phyloP scores from a whole-genome alignment of 768 basidiomycete species.

The Tricholoma bakamatsutake region DNA sequence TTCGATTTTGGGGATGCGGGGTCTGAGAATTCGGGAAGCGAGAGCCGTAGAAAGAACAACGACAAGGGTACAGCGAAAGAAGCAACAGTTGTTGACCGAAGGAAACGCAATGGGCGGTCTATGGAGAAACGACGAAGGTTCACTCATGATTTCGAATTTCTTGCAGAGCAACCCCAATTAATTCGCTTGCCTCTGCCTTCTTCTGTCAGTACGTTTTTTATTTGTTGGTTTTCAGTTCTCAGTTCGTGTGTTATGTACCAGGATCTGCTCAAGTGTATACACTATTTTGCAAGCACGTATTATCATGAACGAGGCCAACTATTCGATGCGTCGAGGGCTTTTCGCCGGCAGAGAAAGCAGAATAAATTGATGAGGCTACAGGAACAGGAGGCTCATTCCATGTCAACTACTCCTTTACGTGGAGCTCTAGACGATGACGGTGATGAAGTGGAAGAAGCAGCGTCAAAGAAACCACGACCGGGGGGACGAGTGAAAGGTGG shows the following conservation, averaged over 20 bases:
- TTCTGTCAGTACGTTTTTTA: slow-evolving; percentile 34
- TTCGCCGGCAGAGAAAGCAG: slow-evolving; percentile 36
- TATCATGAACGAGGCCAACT: slow-evolving; percentile 61
- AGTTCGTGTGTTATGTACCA: slow-evolving; percentile 14
- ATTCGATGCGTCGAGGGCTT: slow-evolving; percentile 41
- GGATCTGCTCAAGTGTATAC: slow-evolving; percentile 48
- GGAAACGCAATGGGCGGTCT: slow-evolving; percentile 17
- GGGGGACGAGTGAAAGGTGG: slow-evolving; percentile 15
- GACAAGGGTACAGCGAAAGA: slow-evolving; percentile 7
- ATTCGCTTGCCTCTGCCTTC: slow-evolving; percentile 34
- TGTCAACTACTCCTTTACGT: background rate
- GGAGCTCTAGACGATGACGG: slow-evolving; percentile 6
- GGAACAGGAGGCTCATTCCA: slow-evolving; percentile 12
- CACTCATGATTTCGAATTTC: slow-evolving; percentile 46
- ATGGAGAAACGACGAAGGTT: slow-evolving; percentile 41
- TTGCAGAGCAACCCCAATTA: slow-evolving; percentile 23
- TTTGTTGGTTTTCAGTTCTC: slow-evolving; percentile 5
- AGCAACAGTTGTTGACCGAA: background rate
- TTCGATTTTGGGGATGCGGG: slow-evolving; percentile 4
- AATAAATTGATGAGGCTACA: slow-evolving; percentile 15
- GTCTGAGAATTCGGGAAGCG: background rate
- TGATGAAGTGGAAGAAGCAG: slow-evolving; percentile 7
- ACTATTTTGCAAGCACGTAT: slow-evolving; percentile 42
- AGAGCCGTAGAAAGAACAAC: background rate
- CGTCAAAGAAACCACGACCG: slow-evolving; percentile 6